Conservation (phyloP, 495 filamentous ascomycete genomes). For the Glarea lozoyensis region DNA sequence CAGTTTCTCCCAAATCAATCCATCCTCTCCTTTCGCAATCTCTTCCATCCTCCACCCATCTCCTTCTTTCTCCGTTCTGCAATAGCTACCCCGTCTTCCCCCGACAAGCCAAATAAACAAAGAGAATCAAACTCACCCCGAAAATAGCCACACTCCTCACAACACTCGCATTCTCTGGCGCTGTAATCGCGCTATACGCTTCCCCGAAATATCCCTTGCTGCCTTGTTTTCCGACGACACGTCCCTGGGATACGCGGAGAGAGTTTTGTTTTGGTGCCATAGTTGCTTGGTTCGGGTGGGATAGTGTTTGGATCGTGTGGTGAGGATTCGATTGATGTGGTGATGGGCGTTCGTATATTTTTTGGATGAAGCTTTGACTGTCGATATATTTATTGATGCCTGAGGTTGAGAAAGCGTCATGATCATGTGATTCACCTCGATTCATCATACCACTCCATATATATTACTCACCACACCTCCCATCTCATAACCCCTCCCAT, state of each 20-base stretch:
- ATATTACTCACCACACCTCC: neutral
- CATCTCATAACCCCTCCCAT: neutral
- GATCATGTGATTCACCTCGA: too few relatives aligned
- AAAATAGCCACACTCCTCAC: conserved; percentile 66
- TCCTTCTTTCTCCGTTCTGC: too few relatives aligned
- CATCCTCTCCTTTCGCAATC: too few relatives aligned
- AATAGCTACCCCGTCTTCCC: too few relatives aligned
- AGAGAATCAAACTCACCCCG: conserved; percentile 45
- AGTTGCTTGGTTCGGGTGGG: neutral
- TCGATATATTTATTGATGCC: too few relatives aligned
- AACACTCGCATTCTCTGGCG: conserved; percentile 65
- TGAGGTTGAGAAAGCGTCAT: too few relatives aligned
- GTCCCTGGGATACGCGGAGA: conserved; percentile 26
- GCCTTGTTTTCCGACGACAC: conserved; percentile 24
- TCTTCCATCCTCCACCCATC: too few relatives aligned
- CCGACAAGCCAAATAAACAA: too few relatives aligned
- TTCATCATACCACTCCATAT: neutral
- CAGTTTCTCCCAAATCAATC: neutral
- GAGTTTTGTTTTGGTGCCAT: conserved; percentile 27
- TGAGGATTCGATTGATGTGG: neutral
- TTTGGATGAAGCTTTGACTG: too few relatives aligned
- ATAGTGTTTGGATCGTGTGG: neutral
- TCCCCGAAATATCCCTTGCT: conserved; percentile 40
- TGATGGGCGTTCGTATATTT: neutral
- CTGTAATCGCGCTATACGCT: conserved; percentile 55